Evolutionary conservation across 148 eudicot genomes (phyloP).

Genomic region (Camellia granthamiana): DNA sequence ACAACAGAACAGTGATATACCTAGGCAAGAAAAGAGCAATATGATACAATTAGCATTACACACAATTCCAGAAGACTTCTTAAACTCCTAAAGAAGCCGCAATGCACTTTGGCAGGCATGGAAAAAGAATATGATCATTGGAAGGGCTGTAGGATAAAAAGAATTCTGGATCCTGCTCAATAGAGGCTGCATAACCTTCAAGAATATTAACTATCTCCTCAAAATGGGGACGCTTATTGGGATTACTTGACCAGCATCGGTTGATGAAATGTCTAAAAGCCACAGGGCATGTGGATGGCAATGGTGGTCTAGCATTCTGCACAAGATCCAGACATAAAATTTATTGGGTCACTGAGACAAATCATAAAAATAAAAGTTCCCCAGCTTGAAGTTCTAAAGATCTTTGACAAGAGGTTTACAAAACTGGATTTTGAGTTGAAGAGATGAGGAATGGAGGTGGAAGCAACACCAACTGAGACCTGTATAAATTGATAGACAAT

Average conservation of each 20-base stretch:
- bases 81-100: conserved; percentile 24
- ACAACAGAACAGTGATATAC: not conserved
- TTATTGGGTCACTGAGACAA: no score
- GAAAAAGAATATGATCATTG: conserved; percentile 25
- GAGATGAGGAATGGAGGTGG: no score
- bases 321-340: conserved; percentile 2
- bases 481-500: no score
- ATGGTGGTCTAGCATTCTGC: conserved; percentile 96
- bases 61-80: not conserved
- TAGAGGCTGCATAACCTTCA: conserved; percentile 54
- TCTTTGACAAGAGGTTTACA: no score
- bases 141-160: conserved; percentile 46
- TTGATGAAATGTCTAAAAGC: conserved; percentile 61
- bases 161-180: conserved; percentile 64
- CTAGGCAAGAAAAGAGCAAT: not conserved
- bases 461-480: no score
- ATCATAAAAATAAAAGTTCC: no score
- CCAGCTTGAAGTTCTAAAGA: no score
- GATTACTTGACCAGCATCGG: conserved; percentile 86
- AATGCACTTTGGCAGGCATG: conserved; percentile 54
- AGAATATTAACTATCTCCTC: conserved; percentile 61
- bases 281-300: conserved; percentile 70
- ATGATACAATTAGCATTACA: conserved; percentile 19
- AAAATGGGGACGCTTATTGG: conserved; percentile 72
- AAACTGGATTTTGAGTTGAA: no score